Conservation (phyloP, 1,284 basidiomycete genomes). For the Malassezia pachydermatis region DNA sequence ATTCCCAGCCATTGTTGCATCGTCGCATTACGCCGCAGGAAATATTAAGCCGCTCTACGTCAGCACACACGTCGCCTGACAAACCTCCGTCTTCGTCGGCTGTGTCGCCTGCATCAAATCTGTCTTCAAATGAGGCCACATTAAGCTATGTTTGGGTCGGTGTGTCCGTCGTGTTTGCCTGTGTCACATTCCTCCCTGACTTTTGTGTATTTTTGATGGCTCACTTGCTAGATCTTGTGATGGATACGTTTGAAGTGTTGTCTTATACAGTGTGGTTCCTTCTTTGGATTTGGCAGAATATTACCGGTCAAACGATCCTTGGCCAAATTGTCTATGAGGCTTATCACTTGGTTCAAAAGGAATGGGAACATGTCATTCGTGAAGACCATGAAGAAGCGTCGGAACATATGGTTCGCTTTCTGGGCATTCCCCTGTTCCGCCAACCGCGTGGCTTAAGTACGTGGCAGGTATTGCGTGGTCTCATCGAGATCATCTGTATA, state of each 20-base stretch:
- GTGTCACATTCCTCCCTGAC: conserved; percentile 13
- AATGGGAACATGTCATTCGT: conserved; percentile 38
- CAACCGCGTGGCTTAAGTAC: conserved; percentile 29
- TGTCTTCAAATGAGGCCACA: neutral
- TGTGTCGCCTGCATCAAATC: neutral
- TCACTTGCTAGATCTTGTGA: conserved; percentile 33
- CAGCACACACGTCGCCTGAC: neutral
- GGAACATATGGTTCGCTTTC: conserved; percentile 9
- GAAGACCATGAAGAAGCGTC: conserved; percentile 43
- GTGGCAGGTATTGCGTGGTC: conserved; percentile 36
- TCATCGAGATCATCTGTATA: conserved; percentile 38
- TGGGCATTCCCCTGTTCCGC: conserved; percentile 3
- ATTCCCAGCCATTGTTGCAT: too few species aligned
- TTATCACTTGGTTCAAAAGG: conserved; percentile 32
- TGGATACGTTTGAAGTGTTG: conserved; percentile 21
- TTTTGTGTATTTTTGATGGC: conserved; percentile 40
- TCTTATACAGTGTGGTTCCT: conserved; percentile 35
- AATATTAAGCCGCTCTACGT: too few species aligned
- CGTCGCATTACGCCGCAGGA: neutral
- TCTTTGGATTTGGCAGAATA: conserved; percentile 36
- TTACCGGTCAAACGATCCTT: conserved; percentile 39
- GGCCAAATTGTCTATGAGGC: conserved; percentile 35
- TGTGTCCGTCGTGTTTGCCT: conserved; percentile 1
- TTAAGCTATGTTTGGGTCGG: conserved; percentile 5
- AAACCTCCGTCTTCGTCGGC: neutral